Conservation (phyloP, 805 yeast species). For the Metschnikowia kofuensis region DNA sequence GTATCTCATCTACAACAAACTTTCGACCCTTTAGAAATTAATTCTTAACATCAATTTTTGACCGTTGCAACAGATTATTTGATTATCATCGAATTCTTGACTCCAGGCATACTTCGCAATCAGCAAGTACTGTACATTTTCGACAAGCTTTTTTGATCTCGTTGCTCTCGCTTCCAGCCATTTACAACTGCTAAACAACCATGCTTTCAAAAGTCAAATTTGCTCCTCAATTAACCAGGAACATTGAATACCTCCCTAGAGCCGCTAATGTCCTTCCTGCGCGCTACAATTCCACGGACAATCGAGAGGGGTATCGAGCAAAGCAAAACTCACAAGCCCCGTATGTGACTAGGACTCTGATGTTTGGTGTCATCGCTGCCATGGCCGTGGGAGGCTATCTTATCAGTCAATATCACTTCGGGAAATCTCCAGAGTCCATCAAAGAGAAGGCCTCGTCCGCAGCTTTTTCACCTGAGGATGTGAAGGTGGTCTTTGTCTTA, state of each 20-base stretch:
- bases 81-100: too few relatives aligned
- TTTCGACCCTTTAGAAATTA: too few relatives aligned
- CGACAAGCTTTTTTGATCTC: not conserved
- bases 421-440: constrained; percentile 5
- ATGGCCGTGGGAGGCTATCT: constrained; percentile 5
- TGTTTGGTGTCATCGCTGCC: constrained; percentile 8
- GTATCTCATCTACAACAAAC: too few relatives aligned
- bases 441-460: constrained; percentile 33
- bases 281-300: constrained; percentile 6
- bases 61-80: not conserved
- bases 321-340: constrained; percentile 7
- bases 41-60: not conserved
- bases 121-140: constrained; percentile 1
- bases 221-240: constrained; percentile 1
- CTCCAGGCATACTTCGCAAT: too few relatives aligned
- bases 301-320: constrained; percentile 1
- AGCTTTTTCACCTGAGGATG: constrained; percentile 62
- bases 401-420: constrained; percentile 3
- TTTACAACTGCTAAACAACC: not conserved
- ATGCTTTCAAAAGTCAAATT: constrained; percentile 7
- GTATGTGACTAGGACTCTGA: constrained; percentile 8
- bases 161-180: not conserved
- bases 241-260: not conserved
- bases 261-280: not conserved
- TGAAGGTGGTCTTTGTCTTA: constrained; percentile 81